Evolutionary conservation across 805 yeast species (phyloP).

Genomic region (Sungouiella blattae): DNA sequence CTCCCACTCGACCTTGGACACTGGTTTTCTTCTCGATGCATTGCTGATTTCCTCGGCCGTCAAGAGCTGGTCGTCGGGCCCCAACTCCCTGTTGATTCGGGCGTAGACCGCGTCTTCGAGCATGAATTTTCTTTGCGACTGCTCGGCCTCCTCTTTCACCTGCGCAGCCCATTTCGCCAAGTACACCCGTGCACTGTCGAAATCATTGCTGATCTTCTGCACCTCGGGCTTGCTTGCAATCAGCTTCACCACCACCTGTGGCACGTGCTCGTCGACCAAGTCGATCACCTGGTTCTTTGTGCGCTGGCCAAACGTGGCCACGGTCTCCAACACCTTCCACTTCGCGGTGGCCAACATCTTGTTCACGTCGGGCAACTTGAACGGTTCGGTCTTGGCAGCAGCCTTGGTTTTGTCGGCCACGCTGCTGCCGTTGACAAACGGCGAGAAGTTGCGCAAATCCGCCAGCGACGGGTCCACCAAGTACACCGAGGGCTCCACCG

Average conservation of each 20-base stretch:
- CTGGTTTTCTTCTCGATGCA: constrained; percentile 63
- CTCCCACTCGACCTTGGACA: constrained; percentile 76
- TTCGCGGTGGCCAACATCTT: constrained; percentile 63
- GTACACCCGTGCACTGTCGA: constrained; percentile 87
- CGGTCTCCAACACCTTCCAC: constrained; percentile 82
- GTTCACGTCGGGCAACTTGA: constrained; percentile 29
- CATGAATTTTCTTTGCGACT: constrained; percentile 49
- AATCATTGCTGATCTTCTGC: constrained; percentile 76
- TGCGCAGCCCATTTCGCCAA: constrained; percentile 96
- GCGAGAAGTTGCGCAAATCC: constrained; percentile 58
- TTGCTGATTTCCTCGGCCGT: constrained; percentile 57
- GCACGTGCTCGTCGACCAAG: constrained; percentile 62
- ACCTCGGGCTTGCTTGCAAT: constrained; percentile 73
- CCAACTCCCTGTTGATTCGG: constrained; percentile 57
- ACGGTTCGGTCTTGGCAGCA: constrained; percentile 14
- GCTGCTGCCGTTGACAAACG: constrained; percentile 18
- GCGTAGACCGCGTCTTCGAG: constrained; percentile 60
- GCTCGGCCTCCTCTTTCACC: constrained; percentile 84
- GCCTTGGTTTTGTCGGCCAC: not conserved
- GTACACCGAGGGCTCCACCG: constrained; percentile 67
- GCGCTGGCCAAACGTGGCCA: constrained; percentile 67
- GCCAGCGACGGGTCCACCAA: constrained; percentile 74
- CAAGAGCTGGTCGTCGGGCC: constrained; percentile 40
- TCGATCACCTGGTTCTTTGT: constrained; percentile 54
- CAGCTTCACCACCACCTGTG: constrained; percentile 54